Conservation (phyloP, 495 filamentous ascomycete genomes). For the Penicillium psychrofluorescens region DNA sequence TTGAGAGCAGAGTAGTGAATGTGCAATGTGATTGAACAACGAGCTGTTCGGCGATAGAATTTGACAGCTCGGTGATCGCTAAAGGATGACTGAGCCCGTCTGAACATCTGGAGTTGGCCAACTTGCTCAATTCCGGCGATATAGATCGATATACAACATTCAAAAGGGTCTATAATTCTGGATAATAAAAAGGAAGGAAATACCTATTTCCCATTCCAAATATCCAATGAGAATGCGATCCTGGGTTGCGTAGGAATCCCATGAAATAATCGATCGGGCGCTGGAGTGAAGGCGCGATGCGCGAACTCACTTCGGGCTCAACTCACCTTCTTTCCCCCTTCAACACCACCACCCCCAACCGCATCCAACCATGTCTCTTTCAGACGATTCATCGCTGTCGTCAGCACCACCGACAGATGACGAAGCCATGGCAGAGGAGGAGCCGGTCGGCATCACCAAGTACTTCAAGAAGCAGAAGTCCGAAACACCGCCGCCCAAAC, state of each 20-base stretch:
- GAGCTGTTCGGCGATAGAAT: too few species aligned
- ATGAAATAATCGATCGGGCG: constrained; percentile 14
- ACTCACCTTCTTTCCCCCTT: constrained; percentile 15
- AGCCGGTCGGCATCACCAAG: constrained; percentile 37
- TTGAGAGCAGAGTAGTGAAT: too few species aligned
- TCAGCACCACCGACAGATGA: constrained; percentile 52
- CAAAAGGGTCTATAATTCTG: too few species aligned
- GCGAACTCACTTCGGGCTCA: constrained; percentile 22
- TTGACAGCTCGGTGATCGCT: too few species aligned
- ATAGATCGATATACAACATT: too few species aligned
- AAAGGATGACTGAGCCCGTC: too few species aligned
- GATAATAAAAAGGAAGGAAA: too few species aligned
- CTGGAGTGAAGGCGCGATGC: constrained; percentile 20
- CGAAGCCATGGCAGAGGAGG: constrained; percentile 39
- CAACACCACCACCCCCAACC: constrained; percentile 12
- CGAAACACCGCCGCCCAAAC: constrained; percentile 61
- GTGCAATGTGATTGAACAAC: too few species aligned
- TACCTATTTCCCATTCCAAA: too few species aligned
- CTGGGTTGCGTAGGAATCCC: constrained; percentile 5
- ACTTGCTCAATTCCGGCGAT: too few species aligned
- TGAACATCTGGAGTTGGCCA: too few species aligned
- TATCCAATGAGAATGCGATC: constrained; percentile 1
- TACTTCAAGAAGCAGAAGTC: constrained; percentile 42
- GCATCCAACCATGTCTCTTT: constrained; percentile 40
- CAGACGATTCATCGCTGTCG: constrained; percentile 51